Base-by-base conservation (phyloP, 768 basidiomycete species). In the Glaciozyma martinii region DNA sequence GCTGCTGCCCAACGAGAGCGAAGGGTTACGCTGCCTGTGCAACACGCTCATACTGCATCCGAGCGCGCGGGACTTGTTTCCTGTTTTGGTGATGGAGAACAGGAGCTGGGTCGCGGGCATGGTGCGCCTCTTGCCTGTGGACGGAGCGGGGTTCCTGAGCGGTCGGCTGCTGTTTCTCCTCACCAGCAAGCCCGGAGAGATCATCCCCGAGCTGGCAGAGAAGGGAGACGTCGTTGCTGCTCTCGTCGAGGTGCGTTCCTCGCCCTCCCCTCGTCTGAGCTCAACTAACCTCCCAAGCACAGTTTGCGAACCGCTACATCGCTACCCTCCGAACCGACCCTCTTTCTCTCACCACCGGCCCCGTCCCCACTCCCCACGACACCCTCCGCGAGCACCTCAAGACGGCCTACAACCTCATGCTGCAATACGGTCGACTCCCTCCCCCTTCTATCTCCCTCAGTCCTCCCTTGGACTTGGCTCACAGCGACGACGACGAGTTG, bases 361-460 rank as follows among this genome's bases (percentile, higher is more conserved):
- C 68, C 0, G 59, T 60, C 16, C 27, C 66, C 7, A 56, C 57
- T 5, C 33, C 55, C 9, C 33, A 50, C 37, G 70, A 72, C 58
- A 63, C 60, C 40, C 63, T 72, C 5, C 57, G 61, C 43, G 73
- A 74, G 49, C 67, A 72, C 62, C 66, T 74, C 63, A 74, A 74
- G 65, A 62, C 72, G 60, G 57, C 61, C 4, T 74, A 71, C 71
- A 72, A 65, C 61, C 63, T 74, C 29, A 67, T 71, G 62, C 64
- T 72, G 7, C 71, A 72, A 50, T 72, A 68, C 61, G 59, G 68
- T 0, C 66, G 70, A 2, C 58, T 55, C 30, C 61, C 66, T 19
- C 33, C 42, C 29, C 53, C 49, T 8, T n/a, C 23, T n/a, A 50
- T 25, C n/a, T 50, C 49, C n/a, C 49, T 50, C 49, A 25, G n/a